Conservation (phyloP, 2,329 filamentous ascomycete species). For the Chalaropsis ovoidea region DNA sequence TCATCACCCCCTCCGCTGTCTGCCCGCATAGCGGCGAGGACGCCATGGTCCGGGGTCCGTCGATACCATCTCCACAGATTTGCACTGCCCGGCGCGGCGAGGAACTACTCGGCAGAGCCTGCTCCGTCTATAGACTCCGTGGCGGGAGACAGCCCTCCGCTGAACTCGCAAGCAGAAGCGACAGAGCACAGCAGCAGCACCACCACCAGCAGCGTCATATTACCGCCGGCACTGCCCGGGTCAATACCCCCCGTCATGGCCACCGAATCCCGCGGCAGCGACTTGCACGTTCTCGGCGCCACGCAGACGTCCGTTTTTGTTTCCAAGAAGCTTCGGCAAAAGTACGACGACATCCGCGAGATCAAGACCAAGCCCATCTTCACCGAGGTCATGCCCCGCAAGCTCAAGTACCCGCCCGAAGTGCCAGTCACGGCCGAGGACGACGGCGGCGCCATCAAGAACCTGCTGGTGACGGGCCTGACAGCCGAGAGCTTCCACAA, state of each 20-base stretch:
- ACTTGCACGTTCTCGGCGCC: conserved; percentile 22
- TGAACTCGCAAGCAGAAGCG: not conserved
- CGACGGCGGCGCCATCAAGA: conserved; percentile 50
- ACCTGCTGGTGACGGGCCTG: conserved; percentile 56
- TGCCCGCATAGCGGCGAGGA: not conserved
- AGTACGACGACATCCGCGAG: conserved; percentile 26
- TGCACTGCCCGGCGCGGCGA: not conserved
- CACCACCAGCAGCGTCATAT: not conserved
- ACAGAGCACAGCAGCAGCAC: not conserved
- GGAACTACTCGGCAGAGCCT: conserved; percentile 11
- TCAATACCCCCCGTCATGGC: conserved; percentile 19
- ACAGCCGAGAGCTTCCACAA: conserved; percentile 47
- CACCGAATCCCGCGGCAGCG: conserved; percentile 12
- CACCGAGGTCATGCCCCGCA: conserved; percentile 20
- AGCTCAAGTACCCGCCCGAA: conserved; percentile 27
- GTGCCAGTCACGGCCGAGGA: conserved; percentile 25
- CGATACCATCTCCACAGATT: not conserved
- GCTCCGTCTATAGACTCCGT: not conserved
- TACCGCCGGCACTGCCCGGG: not conserved
- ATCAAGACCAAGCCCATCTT: conserved; percentile 21
- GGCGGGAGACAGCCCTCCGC: not conserved
- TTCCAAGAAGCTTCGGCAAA: conserved; percentile 23
- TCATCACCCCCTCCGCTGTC: not conserved
- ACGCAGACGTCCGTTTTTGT: conserved; percentile 23
- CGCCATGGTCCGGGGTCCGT: not conserved